phyloP scores from a whole-genome alignment of 164 flowering plant species.

The Akebia trifoliata region DNA sequence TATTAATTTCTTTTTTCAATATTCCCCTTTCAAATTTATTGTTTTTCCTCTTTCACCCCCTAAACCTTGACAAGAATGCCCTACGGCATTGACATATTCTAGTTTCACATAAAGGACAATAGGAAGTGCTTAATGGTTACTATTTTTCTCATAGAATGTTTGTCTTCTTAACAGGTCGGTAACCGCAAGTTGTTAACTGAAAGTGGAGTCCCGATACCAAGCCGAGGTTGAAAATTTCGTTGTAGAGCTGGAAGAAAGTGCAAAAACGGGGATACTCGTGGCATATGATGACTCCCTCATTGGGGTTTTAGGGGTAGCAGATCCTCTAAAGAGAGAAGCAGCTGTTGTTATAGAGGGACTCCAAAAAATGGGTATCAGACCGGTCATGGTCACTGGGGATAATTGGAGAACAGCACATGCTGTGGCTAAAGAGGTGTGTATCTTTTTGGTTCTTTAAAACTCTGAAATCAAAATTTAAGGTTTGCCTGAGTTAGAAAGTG shows the following conservation, averaged over 20 bases:
- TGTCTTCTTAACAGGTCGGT: slow-evolving; percentile 63
- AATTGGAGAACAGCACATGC: slow-evolving; percentile 94
- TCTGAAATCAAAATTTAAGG: no score
- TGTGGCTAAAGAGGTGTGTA: slow-evolving; percentile 87
- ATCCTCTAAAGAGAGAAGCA: slow-evolving; percentile 93
- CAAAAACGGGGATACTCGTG: slow-evolving; percentile 86
- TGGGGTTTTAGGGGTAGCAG: slow-evolving; percentile 91
- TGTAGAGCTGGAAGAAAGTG: slow-evolving; percentile 85
- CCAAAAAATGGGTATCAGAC: slow-evolving; percentile 75
- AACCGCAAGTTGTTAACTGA: slow-evolving; percentile 80
- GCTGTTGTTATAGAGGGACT: slow-evolving; percentile 87
- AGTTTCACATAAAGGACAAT: not conserved
- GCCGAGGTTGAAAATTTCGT: slow-evolving; percentile 57
- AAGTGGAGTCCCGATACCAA: slow-evolving; percentile 49
- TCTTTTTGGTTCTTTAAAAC: not conserved
- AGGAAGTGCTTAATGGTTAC: not conserved
- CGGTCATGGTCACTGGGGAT: slow-evolving; percentile 98
- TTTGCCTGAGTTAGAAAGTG: no score
- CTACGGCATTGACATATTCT: no score
- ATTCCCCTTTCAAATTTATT: no score
- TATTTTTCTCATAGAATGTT: slow-evolving; percentile 6
- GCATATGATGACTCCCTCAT: slow-evolving; percentile 45
- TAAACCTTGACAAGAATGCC: no score
- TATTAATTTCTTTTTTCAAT: no score
- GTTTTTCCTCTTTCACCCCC: no score